These are phyloP conservation scores for Lentinula novae-zelandiae DNA, from an alignment of 1,284 basidiomycete genomes.

Conservation along the genomic window DNA sequence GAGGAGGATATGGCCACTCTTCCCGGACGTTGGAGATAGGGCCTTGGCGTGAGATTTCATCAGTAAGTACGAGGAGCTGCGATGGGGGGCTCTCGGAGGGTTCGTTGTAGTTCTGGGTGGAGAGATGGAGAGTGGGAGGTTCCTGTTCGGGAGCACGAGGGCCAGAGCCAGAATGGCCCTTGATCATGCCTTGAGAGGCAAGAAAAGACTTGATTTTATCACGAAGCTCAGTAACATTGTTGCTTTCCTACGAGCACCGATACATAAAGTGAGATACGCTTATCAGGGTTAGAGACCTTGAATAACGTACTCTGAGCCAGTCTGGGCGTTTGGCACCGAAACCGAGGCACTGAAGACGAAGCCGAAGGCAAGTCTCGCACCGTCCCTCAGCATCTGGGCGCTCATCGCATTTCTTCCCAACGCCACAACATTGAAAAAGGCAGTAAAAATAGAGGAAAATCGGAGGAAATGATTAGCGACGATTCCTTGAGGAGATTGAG, in stretches of 20 bases:
- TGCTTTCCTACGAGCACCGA: slow-evolving; percentile 50
- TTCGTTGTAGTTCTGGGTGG: slow-evolving; percentile 38
- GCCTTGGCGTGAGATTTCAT: slow-evolving; percentile 35
- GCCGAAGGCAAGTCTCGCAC: slow-evolving; percentile 73
- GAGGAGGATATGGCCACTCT: not conserved
- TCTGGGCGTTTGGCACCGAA: slow-evolving; percentile 80
- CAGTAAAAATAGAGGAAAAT: slow-evolving; percentile 6
- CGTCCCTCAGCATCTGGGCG: slow-evolving; percentile 53
- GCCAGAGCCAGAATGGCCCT: slow-evolving; percentile 71
- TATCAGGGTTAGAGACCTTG: not conserved
- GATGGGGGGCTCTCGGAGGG: slow-evolving; percentile 48
- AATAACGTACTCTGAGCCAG: slow-evolving; percentile 66
- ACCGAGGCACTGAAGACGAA: slow-evolving; percentile 80
- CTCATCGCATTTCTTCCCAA: slow-evolving; percentile 77
- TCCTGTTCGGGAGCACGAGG: slow-evolving; percentile 53
- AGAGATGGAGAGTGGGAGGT: slow-evolving; percentile 50
- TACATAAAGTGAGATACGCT: slow-evolving; percentile 15
- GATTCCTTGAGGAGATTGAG: slow-evolving; percentile 15
- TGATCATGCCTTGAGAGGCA: slow-evolving; percentile 79
- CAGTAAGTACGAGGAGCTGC: slow-evolving; percentile 46
- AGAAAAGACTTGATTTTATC: slow-evolving; percentile 76
- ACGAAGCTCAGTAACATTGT: slow-evolving; percentile 60
- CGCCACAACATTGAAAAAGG: slow-evolving; percentile 10
- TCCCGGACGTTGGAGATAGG: slow-evolving; percentile 39
- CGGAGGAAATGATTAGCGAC: slow-evolving; percentile 7